Percentiles rank a stretch among this genome's conserved stretches.
phyloP scores from a whole-genome alignment of 805 yeast species.

The Yarrowia deformans region DNA sequence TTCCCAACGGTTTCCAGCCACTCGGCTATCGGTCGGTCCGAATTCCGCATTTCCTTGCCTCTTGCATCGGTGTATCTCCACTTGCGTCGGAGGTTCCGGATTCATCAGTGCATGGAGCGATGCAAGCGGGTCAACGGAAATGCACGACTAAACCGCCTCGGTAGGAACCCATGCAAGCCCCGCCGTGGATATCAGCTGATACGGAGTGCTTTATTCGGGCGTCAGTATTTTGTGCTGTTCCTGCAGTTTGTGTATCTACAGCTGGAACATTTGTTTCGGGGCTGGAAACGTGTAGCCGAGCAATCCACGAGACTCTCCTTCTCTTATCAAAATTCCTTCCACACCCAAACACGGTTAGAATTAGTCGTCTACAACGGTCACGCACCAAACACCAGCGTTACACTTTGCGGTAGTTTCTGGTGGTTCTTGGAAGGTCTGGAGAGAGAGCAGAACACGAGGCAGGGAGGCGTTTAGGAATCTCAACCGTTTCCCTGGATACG shows the following conservation, averaged over 20 bases:
- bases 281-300: not conserved
- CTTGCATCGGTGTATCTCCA: too few relatives aligned
- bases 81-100: too few relatives aligned
- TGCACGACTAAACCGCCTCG: constrained; percentile 1
- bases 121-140: constrained; percentile 9
- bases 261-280: not conserved
- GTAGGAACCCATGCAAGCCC: constrained; percentile 1
- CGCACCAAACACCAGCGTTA: constrained; percentile 17
- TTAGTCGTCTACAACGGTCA: constrained; percentile 1
- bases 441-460: not conserved
- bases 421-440: not conserved
- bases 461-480: not conserved
- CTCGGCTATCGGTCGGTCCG: constrained; percentile 17
- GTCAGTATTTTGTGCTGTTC: too few relatives aligned
- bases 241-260: too few relatives aligned
- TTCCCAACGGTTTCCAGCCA: not conserved
- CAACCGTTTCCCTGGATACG: not conserved
- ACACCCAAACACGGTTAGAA: constrained; percentile 1
- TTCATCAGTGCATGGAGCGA: not conserved
- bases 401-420: constrained; percentile 15
- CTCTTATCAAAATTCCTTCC: not conserved
- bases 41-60: not conserved
- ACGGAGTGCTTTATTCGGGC: too few relatives aligned
- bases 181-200: not conserved
- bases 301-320: not conserved